Percentiles rank a stretch among this genome's conserved stretches.
phyloP scores from a whole-genome alignment of 2,329 filamentous ascomycete species.

The Drechmeria coniospora region DNA sequence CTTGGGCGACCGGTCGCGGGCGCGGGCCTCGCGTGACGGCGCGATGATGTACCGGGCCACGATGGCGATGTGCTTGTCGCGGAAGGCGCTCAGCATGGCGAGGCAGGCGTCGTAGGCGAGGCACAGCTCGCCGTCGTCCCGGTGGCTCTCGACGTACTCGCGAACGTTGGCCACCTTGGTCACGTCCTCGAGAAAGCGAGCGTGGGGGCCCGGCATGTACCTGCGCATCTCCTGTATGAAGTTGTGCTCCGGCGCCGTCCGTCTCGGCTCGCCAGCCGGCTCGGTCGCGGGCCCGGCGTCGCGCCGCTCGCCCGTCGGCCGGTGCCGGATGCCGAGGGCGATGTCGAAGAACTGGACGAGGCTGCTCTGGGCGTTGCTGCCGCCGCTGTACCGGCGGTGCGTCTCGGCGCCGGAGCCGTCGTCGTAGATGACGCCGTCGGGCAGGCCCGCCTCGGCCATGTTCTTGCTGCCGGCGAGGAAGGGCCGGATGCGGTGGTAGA shows the following conservation, averaged over 20 bases:
- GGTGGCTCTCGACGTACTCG: conserved; percentile 54
- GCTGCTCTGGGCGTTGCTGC: conserved; percentile 93
- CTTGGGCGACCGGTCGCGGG: conserved; percentile 35
- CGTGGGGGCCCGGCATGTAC: conserved; percentile 92
- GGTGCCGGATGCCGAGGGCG: conserved; percentile 75
- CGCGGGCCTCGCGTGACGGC: conserved; percentile 62
- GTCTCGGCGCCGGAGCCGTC: conserved; percentile 51
- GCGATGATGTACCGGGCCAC: conserved; percentile 92
- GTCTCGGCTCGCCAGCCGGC: conserved; percentile 19
- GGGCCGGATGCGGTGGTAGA: conserved; percentile 91
- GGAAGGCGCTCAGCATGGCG: conserved; percentile 50
- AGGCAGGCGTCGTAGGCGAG: conserved; percentile 86
- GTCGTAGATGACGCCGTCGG: conserved; percentile 77
- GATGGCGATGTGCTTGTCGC: conserved; percentile 92
- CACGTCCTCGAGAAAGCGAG: conserved; percentile 74
- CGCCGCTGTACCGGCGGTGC: conserved; percentile 78
- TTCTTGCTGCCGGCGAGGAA: conserved; percentile 95
- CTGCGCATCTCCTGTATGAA: conserved; percentile 94
- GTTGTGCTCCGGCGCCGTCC: conserved; percentile 40
- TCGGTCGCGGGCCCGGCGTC: conserved; percentile 27
- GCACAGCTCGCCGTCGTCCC: conserved; percentile 48
- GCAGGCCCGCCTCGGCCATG: conserved; percentile 86
- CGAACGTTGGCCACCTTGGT: conserved; percentile 72
- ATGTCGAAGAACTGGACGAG: conserved; percentile 97
- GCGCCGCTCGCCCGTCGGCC: conserved; percentile 64